Conservation (phyloP, 2,329 filamentous ascomycete genomes). For the Pestalotiopsis sp. region DNA sequence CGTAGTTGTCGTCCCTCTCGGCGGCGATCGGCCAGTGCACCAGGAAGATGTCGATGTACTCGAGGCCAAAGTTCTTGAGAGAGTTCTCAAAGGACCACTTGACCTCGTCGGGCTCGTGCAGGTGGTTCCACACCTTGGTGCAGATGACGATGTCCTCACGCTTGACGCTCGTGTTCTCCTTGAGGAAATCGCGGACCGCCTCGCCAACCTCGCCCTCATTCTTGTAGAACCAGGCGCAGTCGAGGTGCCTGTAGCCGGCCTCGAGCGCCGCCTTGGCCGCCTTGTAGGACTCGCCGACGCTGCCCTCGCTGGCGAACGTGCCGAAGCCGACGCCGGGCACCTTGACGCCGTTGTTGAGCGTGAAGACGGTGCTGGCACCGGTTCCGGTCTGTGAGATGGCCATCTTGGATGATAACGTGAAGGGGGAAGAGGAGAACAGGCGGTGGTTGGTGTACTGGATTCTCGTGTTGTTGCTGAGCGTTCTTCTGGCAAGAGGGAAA, state of each 20-base stretch:
- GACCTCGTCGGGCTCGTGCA: constrained; percentile 62
- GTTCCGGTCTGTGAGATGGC: not conserved
- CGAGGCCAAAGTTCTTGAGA: constrained; percentile 51
- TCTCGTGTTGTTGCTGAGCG: not conserved
- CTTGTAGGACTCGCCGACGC: constrained; percentile 57
- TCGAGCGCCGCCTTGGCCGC: constrained; percentile 65
- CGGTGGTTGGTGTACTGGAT: not conserved
- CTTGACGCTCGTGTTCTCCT: constrained; percentile 43
- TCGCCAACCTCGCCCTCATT: constrained; percentile 65
- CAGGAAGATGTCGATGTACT: constrained; percentile 59
- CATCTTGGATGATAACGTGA: not conserved
- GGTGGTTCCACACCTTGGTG: constrained; percentile 70
- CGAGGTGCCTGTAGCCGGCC: constrained; percentile 65
- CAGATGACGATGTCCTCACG: constrained; percentile 58
- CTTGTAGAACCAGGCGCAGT: constrained; percentile 69
- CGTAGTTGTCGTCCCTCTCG: constrained; percentile 41
- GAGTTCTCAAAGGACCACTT: constrained; percentile 53
- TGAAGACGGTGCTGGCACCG: constrained; percentile 35
- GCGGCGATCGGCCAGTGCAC: constrained; percentile 54
- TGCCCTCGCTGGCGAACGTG: constrained; percentile 67
- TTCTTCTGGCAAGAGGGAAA: not conserved
- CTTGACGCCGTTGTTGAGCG: constrained; percentile 52
- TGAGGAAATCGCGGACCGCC: constrained; percentile 49
- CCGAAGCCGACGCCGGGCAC: constrained; percentile 66
- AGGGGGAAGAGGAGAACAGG: not conserved